A percentile compares a stretch with the other conserved stretches of the same genome.
Evolutionary conservation across 2,329 filamentous ascomycete species (phyloP).

Genomic region (Diaporthe longicolla): DNA sequence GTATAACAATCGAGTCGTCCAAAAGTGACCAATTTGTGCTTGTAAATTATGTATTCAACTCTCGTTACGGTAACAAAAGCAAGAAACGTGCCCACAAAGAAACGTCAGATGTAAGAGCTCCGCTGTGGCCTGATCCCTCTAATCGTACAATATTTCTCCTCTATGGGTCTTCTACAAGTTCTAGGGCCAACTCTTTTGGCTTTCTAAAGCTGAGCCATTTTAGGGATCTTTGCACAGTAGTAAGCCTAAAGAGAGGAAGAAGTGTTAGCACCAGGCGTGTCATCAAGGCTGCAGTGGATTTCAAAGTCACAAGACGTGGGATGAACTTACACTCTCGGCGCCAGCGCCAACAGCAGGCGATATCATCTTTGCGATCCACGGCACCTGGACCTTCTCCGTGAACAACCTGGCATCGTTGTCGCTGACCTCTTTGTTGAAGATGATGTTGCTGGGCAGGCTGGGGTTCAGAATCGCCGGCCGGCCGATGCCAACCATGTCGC

Average conservation of each 20-base stretch:
- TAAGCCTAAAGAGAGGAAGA: neutral
- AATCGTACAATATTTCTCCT: neutral
- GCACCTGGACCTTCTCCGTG: slow-evolving; percentile 46
- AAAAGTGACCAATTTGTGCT: too few species aligned
- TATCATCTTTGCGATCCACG: slow-evolving; percentile 47
- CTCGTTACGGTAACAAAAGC: neutral
- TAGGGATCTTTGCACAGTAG: slow-evolving; percentile 20
- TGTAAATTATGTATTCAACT: too few species aligned
- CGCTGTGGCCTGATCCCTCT: neutral
- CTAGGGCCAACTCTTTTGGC: neutral
- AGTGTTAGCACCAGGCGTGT: neutral
- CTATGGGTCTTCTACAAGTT: neutral
- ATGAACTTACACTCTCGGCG: slow-evolving; percentile 45
- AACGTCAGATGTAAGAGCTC: too few species aligned
- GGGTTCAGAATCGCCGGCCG: slow-evolving; percentile 58
- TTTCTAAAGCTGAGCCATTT: slow-evolving; percentile 26
- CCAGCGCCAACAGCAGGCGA: slow-evolving; percentile 46
- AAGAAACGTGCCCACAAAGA: too few species aligned
- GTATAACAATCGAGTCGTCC: too few species aligned
- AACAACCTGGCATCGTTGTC: slow-evolving; percentile 53
- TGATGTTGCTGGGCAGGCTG: slow-evolving; percentile 52
- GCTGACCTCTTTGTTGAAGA: slow-evolving; percentile 53
- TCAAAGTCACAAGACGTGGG: too few species aligned
- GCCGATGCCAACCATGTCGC: slow-evolving; percentile 59
- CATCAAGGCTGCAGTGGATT: neutral